A percentile compares a stretch with the other conserved stretches of the same genome.
phyloP scores from a whole-genome alignment of 1,139 yeast genomes.

The Candida sanyaensis region DNA sequence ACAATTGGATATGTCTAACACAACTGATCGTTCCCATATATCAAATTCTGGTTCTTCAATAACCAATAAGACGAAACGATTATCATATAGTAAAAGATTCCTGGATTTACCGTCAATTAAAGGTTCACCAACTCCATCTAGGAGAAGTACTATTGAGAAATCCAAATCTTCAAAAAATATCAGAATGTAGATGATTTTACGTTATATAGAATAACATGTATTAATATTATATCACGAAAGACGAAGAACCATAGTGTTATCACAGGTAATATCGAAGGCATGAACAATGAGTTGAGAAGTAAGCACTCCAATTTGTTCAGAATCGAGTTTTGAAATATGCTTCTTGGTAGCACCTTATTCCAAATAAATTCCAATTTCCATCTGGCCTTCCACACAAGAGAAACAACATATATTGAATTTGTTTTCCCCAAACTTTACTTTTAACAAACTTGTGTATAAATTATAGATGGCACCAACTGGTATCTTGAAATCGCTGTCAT shows the following conservation, averaged over 20 bases:
- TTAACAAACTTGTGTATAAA: too few species aligned
- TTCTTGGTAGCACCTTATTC: background rate
- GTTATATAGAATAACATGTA: background rate
- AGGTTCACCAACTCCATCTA: constrained; percentile 14
- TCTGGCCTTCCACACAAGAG: too few species aligned
- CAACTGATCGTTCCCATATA: constrained; percentile 5
- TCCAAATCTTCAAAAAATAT: constrained; percentile 5
- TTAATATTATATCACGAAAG: background rate
- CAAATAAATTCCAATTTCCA: too few species aligned
- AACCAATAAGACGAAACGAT: constrained; percentile 9
- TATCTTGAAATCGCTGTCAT: too few species aligned
- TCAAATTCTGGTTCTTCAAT: background rate
- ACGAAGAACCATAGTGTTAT: too few species aligned
- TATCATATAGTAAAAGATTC: constrained; percentile 15
- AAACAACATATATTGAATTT: too few species aligned
- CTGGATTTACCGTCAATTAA: constrained; percentile 15
- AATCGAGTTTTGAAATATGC: background rate
- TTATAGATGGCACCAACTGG: too few species aligned
- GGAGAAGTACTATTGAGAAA: constrained; percentile 3
- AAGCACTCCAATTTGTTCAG: too few species aligned
- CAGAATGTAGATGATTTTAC: constrained; percentile 1
- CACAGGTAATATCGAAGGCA: too few species aligned
- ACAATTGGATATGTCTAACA: constrained; percentile 17
- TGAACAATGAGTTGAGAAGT: too few species aligned
- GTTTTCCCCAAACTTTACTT: too few species aligned